A percentile compares a stretch with the other conserved stretches of the same genome.
These are phyloP conservation scores for Aspergillus fischeri DNA, from an alignment of 2,329 filamentous ascomycete species.

Conservation along the genomic window DNA sequence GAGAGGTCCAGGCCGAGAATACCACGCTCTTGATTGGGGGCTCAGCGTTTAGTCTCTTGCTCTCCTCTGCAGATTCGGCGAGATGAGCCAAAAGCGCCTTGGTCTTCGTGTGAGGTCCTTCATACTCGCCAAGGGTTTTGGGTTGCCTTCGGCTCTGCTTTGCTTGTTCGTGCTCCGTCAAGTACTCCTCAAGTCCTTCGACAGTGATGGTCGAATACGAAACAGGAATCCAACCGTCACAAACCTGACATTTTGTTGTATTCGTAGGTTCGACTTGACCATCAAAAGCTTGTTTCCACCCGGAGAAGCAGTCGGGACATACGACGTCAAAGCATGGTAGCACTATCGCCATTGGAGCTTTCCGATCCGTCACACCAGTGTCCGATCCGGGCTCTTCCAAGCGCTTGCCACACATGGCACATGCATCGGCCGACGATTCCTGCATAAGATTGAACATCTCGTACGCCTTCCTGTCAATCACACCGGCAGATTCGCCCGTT, in stretches of 20 bases:
- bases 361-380: slow-evolving; percentile 50
- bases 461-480: slow-evolving; percentile 71
- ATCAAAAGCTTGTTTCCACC: slow-evolving; percentile 54
- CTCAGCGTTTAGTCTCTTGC: slow-evolving; percentile 51
- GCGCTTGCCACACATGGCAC: slow-evolving; percentile 64
- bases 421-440: slow-evolving; percentile 73
- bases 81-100: slow-evolving; percentile 74
- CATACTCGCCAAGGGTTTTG: slow-evolving; percentile 65
- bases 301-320: slow-evolving; percentile 68
- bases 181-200: slow-evolving; percentile 47
- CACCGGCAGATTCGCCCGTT: slow-evolving; percentile 53
- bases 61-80: slow-evolving; percentile 57
- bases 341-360: slow-evolving; percentile 62
- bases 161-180: slow-evolving; percentile 55
- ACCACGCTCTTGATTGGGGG: slow-evolving; percentile 87
- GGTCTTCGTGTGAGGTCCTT: slow-evolving; percentile 89
- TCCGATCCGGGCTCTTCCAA: slow-evolving; percentile 53
- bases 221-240: slow-evolving; percentile 59
- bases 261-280: slow-evolving; percentile 43
- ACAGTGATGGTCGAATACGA: slow-evolving; percentile 66
- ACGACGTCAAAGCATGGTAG: slow-evolving; percentile 84
- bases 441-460: slow-evolving; percentile 81
- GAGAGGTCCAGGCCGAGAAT: slow-evolving; percentile 93
- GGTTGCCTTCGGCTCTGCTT: slow-evolving; percentile 51
- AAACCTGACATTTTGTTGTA: slow-evolving; percentile 59